Evolutionary conservation across 495 filamentous ascomycete species (phyloP).

Genomic region (Xylaria telfairii): DNA sequence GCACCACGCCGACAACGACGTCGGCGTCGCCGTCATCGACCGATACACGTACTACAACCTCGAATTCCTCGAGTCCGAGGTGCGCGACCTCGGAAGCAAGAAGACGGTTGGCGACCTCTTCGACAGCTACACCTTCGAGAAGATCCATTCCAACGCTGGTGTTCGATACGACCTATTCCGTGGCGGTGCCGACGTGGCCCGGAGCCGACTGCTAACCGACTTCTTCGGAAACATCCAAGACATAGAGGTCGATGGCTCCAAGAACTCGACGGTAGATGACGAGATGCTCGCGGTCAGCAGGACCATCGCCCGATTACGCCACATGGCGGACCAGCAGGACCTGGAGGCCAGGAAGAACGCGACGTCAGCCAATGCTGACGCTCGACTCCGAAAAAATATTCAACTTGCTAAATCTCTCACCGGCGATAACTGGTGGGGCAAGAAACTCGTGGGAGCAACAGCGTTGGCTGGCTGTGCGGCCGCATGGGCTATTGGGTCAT

Average conservation of each 20-base stretch:
- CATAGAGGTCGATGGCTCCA: constrained; percentile 78
- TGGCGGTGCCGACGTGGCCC: constrained; percentile 73
- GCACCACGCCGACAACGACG: constrained; percentile 96
- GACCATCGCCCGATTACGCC: constrained; percentile 66
- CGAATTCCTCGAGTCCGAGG: constrained; percentile 92
- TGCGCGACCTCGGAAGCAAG: constrained; percentile 80
- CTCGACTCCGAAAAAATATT: constrained; percentile 44
- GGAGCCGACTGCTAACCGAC: constrained; percentile 83
- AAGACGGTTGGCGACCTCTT: constrained; percentile 91
- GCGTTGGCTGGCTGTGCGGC: constrained; percentile 69
- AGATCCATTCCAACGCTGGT: constrained; percentile 93
- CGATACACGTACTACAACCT: constrained; percentile 99
- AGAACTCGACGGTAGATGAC: constrained; percentile 68
- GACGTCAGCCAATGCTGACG: constrained; percentile 45
- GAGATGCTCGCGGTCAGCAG: constrained; percentile 70
- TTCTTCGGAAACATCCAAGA: constrained; percentile 99
- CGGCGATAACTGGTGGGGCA: constrained; percentile 71
- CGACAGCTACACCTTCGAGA: constrained; percentile 90
- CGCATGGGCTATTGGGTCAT: constrained; percentile 70
- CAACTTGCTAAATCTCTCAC: constrained; percentile 66
- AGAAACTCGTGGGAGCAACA: constrained; percentile 68
- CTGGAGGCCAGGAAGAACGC: constrained; percentile 42
- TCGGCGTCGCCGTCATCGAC: constrained; percentile 97
- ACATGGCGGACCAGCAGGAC: constrained; percentile 55
- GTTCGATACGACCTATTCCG: constrained; percentile 91